A percentile compares a stretch with the other conserved stretches of the same genome.
phyloP scores from a whole-genome alignment of 257 asterid species.

The Euphrasia confusa region DNA sequence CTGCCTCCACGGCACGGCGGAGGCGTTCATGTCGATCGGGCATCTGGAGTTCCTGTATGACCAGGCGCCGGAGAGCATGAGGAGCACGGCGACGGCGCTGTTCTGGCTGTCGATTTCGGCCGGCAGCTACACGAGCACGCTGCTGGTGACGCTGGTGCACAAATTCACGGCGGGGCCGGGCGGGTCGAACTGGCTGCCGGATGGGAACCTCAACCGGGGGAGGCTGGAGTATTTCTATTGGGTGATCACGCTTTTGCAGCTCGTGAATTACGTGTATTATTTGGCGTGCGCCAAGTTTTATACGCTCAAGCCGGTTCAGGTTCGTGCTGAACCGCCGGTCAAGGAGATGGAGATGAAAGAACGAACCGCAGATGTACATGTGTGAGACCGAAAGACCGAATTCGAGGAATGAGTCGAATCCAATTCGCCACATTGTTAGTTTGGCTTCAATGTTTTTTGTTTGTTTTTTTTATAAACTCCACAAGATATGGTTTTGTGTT shows the following conservation, averaged over 20 bases:
- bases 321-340: conserved; percentile 9
- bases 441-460: too few species aligned
- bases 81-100: conserved; percentile 73
- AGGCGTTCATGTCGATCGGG: conserved; percentile 78
- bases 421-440: too few species aligned
- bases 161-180: conserved; percentile 33
- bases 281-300: conserved; percentile 66
- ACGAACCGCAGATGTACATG: too few species aligned
- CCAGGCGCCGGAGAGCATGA: conserved; percentile 85
- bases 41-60: conserved; percentile 75
- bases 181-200: conserved; percentile 83
- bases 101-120: conserved; percentile 78
- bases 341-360: conserved; percentile 10
- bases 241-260: conserved; percentile 66
- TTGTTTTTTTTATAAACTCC: too few species aligned
- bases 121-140: conserved; percentile 62
- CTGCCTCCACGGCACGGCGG: conserved; percentile 66
- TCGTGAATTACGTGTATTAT: conserved; percentile 59
- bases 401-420: too few species aligned
- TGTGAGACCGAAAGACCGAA: too few species aligned
- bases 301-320: conserved; percentile 60
- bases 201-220: conserved; percentile 55
- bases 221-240: conserved; percentile 79
- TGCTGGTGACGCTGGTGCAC: conserved; percentile 58
- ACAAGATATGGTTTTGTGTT: too few species aligned